Base-by-base conservation (phyloP, 1,284 basidiomycete genomes). In the Sparassis latifolia region DNA sequence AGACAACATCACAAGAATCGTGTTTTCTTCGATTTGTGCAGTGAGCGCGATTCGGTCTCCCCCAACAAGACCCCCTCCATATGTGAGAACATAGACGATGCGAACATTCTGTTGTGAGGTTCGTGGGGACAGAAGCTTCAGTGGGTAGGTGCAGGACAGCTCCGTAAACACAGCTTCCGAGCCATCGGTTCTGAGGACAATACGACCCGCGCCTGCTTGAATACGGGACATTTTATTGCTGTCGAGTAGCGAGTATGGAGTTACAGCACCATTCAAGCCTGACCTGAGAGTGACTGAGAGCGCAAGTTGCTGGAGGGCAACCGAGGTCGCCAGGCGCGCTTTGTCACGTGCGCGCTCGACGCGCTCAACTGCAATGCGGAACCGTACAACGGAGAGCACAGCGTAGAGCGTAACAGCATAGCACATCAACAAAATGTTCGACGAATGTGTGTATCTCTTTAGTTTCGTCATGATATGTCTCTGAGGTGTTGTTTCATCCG, bases 11-110 rank as follows among this genome's bases (percentile, higher is more conserved):
- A 92, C 71, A 2, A 95, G 75, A 2, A 68, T 73, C 31, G 79
- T 77, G 29, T 67, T 66, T 48, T 69, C 62, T 27, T 80, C 80
- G 1, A 97, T 78, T 42, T 83, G 70, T 12, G 89, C 78, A 20
- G 72, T 66, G 2, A 97, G 67, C 44, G 77, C 68, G 38, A 97
- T 74, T 38, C 72, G 68, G 70, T 99, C 96, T 0, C 95, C 95
- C 4, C 86, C 83, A 31, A 99, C 91, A 3, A 98, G 78, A 1
- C 96, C 96, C 10, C 96, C 96, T 1, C 96, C 96, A 59, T 98
- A 98, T 28, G 84, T 85, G 48, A 97, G 70, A 31, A 92, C 73
- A 63, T 97, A 98, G 27, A 86, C 80, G 44, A 88, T 73, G 4
- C 81, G 85, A 10, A 93, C 75, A 27, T 71, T 66, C 39, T 70